Base-by-base conservation (phyloP, 2,329 filamentous ascomycete genomes). In the Fusarium irregulare region DNA sequence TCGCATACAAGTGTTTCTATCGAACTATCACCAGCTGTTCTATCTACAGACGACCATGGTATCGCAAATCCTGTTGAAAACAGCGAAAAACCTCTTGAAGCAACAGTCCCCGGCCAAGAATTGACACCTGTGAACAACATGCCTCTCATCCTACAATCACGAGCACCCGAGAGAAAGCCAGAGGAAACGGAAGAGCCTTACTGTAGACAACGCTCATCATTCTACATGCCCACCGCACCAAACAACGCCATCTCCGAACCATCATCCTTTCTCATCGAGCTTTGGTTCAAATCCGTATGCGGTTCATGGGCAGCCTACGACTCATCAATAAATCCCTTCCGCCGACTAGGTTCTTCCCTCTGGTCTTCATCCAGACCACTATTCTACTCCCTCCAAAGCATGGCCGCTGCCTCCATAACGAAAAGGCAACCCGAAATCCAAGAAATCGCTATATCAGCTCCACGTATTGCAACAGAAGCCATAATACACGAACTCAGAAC, bases 231-330 rank as follows among this genome's bases (percentile, higher is more conserved):
- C 2, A 37, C 11, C 3, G 34, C 60, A 10, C 66, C 65, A 37
- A 60, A 60, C n/a, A 27, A 46, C 6, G 23, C 56, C 7, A 62
- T 73, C 1, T 68, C 70, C 5, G 70, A 71, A 14, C 70, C 70
- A 1, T 73, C 70, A 6, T 65, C 63, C 0, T 58, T 60, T 11
- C 21, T 72, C 1, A 67, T 72, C 0, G 70, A 72, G 20, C 57
- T 72, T 1, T 72, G 70, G 70, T 72, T 72, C 55, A 70, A 72
- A 11, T 72, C 70, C 1, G 70, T 72, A 2, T 72, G 70, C 34
- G 64, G 70, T 5, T 62, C 67, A 7, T 72, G 70, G 70, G 70
- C 70, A 45, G 70, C 70, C 9, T 73, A 73, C 20, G 70, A 73
- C 28, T 73, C 70, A 1, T 70, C 70, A 0, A 46, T 37, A 11